phyloP scores from a whole-genome alignment of 805 yeast species.

The Nakazawaea anatomiae region DNA sequence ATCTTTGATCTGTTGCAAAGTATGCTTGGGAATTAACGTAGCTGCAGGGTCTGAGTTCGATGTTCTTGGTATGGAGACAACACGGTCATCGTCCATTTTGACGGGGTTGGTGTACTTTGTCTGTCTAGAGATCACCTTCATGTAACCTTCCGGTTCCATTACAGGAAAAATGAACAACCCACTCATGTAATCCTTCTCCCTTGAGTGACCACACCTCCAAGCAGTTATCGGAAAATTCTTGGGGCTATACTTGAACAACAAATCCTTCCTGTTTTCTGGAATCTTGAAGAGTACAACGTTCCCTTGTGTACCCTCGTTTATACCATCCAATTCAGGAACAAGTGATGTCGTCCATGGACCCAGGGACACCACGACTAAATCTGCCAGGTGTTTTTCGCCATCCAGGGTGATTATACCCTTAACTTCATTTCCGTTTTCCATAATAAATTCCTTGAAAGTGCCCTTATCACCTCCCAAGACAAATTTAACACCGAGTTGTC shows the following conservation, averaged over 20 bases:
- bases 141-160: constrained; percentile 27
- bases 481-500: constrained; percentile 27
- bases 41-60: constrained; percentile 18
- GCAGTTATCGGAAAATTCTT: constrained; percentile 27
- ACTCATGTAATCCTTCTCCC: constrained; percentile 20
- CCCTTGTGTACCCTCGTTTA: constrained; percentile 31
- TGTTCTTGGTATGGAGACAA: constrained; percentile 26
- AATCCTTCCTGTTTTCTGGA: constrained; percentile 28
- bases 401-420: constrained; percentile 21
- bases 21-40: constrained; percentile 18
- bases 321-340: constrained; percentile 22
- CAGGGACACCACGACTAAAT: constrained; percentile 15
- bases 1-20: constrained; percentile 21
- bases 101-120: constrained; percentile 28
- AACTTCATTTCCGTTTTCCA: constrained; percentile 9
- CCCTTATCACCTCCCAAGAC: constrained; percentile 22
- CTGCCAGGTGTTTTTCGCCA: constrained; percentile 15
- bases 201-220: constrained; percentile 21
- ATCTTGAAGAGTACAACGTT: constrained; percentile 28
- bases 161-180: constrained; percentile 31
- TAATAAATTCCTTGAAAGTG: constrained; percentile 18
- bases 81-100: constrained; percentile 12
- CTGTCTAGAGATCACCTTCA: constrained; percentile 31
- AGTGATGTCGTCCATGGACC: constrained; percentile 19
- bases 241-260: constrained; percentile 25